Base-by-base conservation (phyloP, 2,329 filamentous ascomycete species). In the Triangularia setosa region DNA sequence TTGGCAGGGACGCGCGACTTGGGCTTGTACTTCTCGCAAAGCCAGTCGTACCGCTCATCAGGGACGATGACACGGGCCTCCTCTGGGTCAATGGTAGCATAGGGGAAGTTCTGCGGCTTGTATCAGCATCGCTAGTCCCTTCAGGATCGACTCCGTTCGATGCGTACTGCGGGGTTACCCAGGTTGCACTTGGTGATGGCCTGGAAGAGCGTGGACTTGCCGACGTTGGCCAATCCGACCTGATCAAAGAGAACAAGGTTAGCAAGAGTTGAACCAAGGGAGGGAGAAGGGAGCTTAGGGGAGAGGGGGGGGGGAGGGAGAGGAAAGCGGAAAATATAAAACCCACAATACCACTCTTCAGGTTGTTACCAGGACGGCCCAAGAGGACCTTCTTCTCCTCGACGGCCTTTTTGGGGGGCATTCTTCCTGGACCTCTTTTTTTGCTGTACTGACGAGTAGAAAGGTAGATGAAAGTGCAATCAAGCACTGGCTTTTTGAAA, bases 161-260 rank as follows among this genome's bases (percentile, higher is more conserved):
- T 62, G 84, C 87, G 79, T 84, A 92, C 89, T 83, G 95, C 95
- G 74, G 96, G 96, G 83, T 98, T 99, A 81, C 96, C 95, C 75
- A 99, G 89, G 70, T 88, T 88, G 80, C 90, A 97, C 85, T 97
- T 98, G 77, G 95, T 99, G 81, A 99, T 97, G 77, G 95, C 93
- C 84, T 99, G 96, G 87, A 99, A 99, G 74, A 99, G 88, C 33
- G 96, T 99, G 71, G 95, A 99, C 84, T 99, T 99, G 80, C 95
- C 95, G 73, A 99, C 96, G 80, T 99, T 99, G 79, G 95, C 95
- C 75, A 99, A 89, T 81, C 95, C 95, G 80, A 99, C 93, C 93
- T 97, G 67, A 33, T 30, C 4, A 3, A 52, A 25, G 18, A n/a
- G 23, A 30, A 28, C 27, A 58, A 23, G 35, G 28, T 60, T 65